These are phyloP conservation scores for Tolypocladium ophioglossoides DNA, from an alignment of 2,329 filamentous ascomycete species.

Conservation along the genomic window DNA sequence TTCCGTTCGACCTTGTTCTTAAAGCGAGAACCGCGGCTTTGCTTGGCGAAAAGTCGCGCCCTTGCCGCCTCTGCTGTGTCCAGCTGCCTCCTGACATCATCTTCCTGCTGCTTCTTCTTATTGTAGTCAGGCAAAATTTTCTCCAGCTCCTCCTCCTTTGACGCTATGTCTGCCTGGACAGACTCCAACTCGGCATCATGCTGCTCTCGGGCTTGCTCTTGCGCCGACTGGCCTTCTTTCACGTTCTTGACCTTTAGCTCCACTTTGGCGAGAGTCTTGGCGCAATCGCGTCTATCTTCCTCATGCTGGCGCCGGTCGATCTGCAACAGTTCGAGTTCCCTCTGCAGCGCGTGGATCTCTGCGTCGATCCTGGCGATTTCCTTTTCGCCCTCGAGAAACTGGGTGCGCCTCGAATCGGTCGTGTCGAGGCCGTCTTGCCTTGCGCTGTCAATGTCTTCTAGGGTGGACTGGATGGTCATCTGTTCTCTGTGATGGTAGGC, in stretches of 20 bases:
- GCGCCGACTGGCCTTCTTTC: constrained; percentile 69
- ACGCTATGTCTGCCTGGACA: constrained; percentile 62
- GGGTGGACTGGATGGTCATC: constrained; percentile 60
- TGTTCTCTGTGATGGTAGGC: constrained; percentile 90
- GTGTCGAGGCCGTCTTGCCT: constrained; percentile 75
- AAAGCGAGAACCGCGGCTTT: constrained; percentile 80
- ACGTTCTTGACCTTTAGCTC: constrained; percentile 78
- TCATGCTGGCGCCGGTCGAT: constrained; percentile 83
- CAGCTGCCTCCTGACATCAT: constrained; percentile 57
- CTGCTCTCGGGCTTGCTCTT: constrained; percentile 60
- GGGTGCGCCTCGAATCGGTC: constrained; percentile 68
- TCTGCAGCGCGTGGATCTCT: constrained; percentile 68
- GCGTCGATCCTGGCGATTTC: constrained; percentile 66
- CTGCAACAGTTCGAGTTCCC: constrained; percentile 73
- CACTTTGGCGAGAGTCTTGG: constrained; percentile 70
- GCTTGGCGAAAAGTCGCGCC: constrained; percentile 80
- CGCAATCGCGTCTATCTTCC: constrained; percentile 74
- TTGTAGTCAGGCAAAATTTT: constrained; percentile 69
- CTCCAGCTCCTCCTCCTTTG: constrained; percentile 67
- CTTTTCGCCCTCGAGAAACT: constrained; percentile 69
- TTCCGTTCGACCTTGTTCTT: constrained; percentile 83
- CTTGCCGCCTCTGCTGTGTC: constrained; percentile 66
- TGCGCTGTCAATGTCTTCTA: constrained; percentile 74
- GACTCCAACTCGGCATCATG: constrained; percentile 62
- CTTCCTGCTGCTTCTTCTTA: constrained; percentile 62